These are phyloP conservation scores for Trichoderma sp. DNA, from an alignment of 2,329 filamentous ascomycete genomes.

Conservation along the genomic window DNA sequence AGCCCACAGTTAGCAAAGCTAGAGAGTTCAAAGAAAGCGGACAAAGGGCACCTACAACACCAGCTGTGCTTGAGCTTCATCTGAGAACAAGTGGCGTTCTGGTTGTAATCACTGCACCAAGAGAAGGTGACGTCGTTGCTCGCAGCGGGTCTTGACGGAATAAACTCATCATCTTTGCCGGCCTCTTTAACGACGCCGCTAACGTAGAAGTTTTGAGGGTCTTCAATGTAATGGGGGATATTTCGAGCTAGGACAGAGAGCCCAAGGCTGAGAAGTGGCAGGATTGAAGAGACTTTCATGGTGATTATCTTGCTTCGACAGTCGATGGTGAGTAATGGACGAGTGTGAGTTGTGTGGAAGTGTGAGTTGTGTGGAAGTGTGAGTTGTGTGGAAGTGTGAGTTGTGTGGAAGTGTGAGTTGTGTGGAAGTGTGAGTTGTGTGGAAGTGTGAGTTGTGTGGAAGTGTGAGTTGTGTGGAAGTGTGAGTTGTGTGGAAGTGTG, in stretches of 20 bases:
- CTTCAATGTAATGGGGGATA: accelerated
- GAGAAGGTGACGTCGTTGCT: background rate
- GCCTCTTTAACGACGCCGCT: background rate
- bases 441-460: background rate
- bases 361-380: background rate
- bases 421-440: background rate
- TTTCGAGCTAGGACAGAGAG: background rate
- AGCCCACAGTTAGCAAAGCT: background rate
- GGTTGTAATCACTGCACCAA: constrained; percentile 10
- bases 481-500: background rate
- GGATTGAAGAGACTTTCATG: background rate
- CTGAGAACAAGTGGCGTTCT: background rate
- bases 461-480: background rate
- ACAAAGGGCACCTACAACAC: constrained; percentile 2
- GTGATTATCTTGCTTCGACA: background rate
- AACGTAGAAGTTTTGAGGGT: background rate
- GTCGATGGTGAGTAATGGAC: background rate
- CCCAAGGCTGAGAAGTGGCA: background rate
- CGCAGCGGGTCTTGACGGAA: background rate
- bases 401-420: no score
- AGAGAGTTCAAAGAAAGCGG: background rate
- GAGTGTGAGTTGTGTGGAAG: background rate
- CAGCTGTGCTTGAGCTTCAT: background rate
- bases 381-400: background rate
- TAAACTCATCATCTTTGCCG: background rate